Base-by-base conservation (phyloP, 2,329 filamentous ascomycete species). In the Boeremia lycopersici region DNA sequence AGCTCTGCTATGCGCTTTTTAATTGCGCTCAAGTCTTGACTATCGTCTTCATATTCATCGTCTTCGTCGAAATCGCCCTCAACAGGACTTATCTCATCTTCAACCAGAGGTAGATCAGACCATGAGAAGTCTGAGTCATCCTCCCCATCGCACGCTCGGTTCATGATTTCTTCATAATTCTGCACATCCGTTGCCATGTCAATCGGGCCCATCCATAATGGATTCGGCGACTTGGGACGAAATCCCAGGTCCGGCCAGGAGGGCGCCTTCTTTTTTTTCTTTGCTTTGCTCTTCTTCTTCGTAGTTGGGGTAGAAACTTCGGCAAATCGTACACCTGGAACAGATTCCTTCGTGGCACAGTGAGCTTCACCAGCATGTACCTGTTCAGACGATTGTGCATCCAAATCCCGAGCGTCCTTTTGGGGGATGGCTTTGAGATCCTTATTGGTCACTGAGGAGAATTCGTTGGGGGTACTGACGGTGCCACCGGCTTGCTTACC, bases 261-360 rank as follows among this genome's bases (percentile, higher is more conserved):
- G 8, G 13, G 25, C 5, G 33, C 26, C 10, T 19, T 17, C 42
- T 46, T 39, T 10, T 46, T 46, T 26, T 43, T 50, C 73, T 80
- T 81, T 63, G 71, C 74, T 33, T 64, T 49, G 73, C 79, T 81
- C 64, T 72, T 74, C 56, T 70, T 68, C 49, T 66, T 68, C 48
- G 61, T 64, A 38, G 54, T 53, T 35, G 59, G 58, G 8, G 50
- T 34, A n/a, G 55, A 31, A 9, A 42, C 50, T 7, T 34, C 30
- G 30, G 36, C 31, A 8, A 34, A 15, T 29, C 38, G 4, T 1
- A 26, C 48, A 4, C 26, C 25, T n/a, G 49, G 51, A 25, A 25
- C 50, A 11, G 47, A 35, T 33, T 55, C 45, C 28, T 49, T 59
- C 33, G 53, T 51, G 17, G 58, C 33, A 17, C 4, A 56, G 2